phyloP scores from a whole-genome alignment of 495 filamentous ascomycete genomes.

The Hypoxylon crocopeplum region DNA sequence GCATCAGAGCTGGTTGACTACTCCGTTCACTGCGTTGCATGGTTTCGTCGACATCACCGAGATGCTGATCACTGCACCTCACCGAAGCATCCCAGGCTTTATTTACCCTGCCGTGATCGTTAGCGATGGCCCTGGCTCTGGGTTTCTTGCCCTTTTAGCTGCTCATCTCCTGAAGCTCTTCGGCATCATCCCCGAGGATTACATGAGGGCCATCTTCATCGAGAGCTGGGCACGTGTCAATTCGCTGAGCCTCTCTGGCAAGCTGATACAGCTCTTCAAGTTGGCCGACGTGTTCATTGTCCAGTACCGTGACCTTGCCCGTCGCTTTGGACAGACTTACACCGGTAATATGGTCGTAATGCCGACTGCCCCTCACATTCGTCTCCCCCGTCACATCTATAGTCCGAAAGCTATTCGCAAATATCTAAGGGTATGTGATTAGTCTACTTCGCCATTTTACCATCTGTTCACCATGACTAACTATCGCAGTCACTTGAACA shows the following conservation, averaged over 20 bases:
- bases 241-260: conserved; percentile 80
- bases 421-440: not conserved
- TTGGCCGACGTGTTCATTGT: conserved; percentile 54
- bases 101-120: conserved; percentile 68
- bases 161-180: conserved; percentile 71
- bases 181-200: conserved; percentile 45
- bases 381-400: too few relatives aligned
- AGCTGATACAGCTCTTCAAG: conserved; percentile 59
- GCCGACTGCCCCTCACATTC: not conserved
- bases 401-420: too few relatives aligned
- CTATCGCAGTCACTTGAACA: too few relatives aligned
- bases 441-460: not conserved
- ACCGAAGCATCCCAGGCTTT: conserved; percentile 45
- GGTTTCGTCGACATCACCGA: conserved; percentile 63
- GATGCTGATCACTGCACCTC: conserved; percentile 45
- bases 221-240: conserved; percentile 90
- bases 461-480: too few relatives aligned
- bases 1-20: conserved; percentile 76
- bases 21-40: conserved; percentile 60
- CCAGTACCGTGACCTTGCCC: conserved; percentile 44
- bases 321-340: conserved; percentile 2
- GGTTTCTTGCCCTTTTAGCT: conserved; percentile 77
- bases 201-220: conserved; percentile 75
- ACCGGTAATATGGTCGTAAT: conserved; percentile 30
- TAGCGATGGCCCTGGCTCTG: conserved; percentile 88